Base-by-base conservation (phyloP, 2,329 filamentous ascomycete species). In the Pseudogymnoascus sp. region DNA sequence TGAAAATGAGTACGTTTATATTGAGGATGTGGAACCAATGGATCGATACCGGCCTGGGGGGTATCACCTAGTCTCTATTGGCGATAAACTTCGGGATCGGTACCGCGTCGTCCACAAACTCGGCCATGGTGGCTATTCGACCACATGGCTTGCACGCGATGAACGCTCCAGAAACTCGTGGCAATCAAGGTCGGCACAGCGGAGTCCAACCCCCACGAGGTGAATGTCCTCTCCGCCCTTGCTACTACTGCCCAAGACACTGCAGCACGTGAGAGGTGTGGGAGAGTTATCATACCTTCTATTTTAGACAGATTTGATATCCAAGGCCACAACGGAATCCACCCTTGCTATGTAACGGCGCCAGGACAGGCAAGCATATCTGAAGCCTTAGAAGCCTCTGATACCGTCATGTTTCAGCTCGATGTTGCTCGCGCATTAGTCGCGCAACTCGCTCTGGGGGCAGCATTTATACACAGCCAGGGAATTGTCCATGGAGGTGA, bases 91-190 rank as follows among this genome's bases (percentile, higher is more conserved):
- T 1, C 65, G 72, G 35, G 63, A 66, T 14, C 67, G 73, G 63
- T 77, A 77, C 63, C 66, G 45, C 5, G 71, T 78, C 52, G 69
- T 72, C 5, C 74, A 77, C 61, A 78, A 78, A 63, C 70, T 78
- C 9, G 75, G 75, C 3, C 71, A 68, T 66, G 75, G 76, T 5
- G 71, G 71, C 21, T 77, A 74, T 67, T 76, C 74, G 3, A 78
- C 71, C 3, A 71, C 77, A 60, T 79, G 74, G 74, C 71, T 77
- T 58, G 72, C 75, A 14, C 67, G 61, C 18, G 76, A 78, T 45
- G 5, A 38, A n/a, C 35, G 14, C 35, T 38, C 35, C 14, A 38
- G 12, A 38, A 38, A 7, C 35, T 38, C 5, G 35, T 12, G 1
- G 35, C 35, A 38, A n/a, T 38, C 12, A 38, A 38, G 35, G 35